A percentile compares a stretch with the other conserved stretches of the same genome.
These are phyloP conservation scores for Cyclocybe aegerita DNA, from an alignment of 768 basidiomycete species.

Conservation along the genomic window DNA sequence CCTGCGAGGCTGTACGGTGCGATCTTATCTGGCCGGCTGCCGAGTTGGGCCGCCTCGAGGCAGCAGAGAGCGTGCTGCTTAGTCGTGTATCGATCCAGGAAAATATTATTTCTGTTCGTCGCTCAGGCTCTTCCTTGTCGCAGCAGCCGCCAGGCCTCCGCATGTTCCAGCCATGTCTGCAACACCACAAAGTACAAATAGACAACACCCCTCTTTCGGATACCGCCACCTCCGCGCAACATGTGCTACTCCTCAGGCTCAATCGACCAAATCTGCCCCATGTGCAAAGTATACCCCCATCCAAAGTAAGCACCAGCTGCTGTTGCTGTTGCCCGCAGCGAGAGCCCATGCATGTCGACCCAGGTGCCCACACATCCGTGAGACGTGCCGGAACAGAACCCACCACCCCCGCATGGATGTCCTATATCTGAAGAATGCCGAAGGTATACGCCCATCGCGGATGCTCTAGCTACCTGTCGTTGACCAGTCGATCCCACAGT, in stretches of 20 bases:
- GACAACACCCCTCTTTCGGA: slow-evolving; percentile 15
- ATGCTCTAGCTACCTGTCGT: slow-evolving; percentile 4
- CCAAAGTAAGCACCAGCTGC: slow-evolving; percentile 44
- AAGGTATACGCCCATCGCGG: slow-evolving; percentile 50
- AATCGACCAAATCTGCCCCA: slow-evolving; percentile 72
- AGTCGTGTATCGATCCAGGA: background rate
- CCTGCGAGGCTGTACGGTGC: slow-evolving; percentile 9
- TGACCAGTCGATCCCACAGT: slow-evolving; percentile 40
- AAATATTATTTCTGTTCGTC: slow-evolving; percentile 9
- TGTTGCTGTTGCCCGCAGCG: background rate
- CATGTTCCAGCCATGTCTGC: slow-evolving; percentile 24
- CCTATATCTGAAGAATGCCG: slow-evolving; percentile 82
- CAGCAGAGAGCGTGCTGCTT: background rate
- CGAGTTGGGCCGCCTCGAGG: slow-evolving; percentile 8
- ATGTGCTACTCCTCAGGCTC: slow-evolving; percentile 80
- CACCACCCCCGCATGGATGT: slow-evolving; percentile 78
- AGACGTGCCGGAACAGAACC: slow-evolving; percentile 72
- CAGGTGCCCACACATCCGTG: slow-evolving; percentile 78
- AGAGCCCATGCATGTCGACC: slow-evolving; percentile 1
- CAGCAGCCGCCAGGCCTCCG: slow-evolving; percentile 31
- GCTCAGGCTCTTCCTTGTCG: slow-evolving; percentile 20
- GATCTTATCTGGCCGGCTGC: slow-evolving; percentile 16
- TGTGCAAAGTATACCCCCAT: slow-evolving; percentile 82
- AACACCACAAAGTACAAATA: slow-evolving; percentile 15
- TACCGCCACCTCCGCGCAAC: slow-evolving; percentile 26